Conservation (phyloP, 1,284 basidiomycete genomes). For the Laetiporus sulphureus region DNA sequence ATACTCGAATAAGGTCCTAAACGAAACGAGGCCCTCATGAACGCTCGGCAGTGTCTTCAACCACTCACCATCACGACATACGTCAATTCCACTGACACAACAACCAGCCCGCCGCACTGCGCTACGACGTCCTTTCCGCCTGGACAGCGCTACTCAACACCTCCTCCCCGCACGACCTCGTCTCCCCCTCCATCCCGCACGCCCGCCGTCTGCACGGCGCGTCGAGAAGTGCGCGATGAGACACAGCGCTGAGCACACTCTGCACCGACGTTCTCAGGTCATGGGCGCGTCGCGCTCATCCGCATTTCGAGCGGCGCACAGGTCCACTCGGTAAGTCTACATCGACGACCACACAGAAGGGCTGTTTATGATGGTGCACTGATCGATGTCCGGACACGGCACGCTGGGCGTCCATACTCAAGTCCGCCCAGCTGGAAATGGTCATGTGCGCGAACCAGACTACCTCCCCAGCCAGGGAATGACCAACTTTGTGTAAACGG, state of each 20-base stretch:
- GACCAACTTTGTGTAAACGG: slow-evolving; percentile 28
- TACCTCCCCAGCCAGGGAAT: slow-evolving; percentile 20
- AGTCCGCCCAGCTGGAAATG: slow-evolving; percentile 24
- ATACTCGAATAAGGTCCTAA: slow-evolving; percentile 25
- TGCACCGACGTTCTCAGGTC: slow-evolving; percentile 24
- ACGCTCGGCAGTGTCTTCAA: slow-evolving; percentile 26
- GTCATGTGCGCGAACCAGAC: slow-evolving; percentile 28
- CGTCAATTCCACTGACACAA: no score
- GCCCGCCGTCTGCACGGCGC: slow-evolving; percentile 15
- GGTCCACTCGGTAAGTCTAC: slow-evolving; percentile 23
- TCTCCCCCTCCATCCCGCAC: slow-evolving; percentile 6
- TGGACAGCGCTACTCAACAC: slow-evolving; percentile 20
- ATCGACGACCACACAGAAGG: not conserved
- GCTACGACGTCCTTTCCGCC: slow-evolving; percentile 18
- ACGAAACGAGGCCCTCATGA: slow-evolving; percentile 25
- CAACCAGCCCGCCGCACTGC: slow-evolving; percentile 19
- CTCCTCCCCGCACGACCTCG: slow-evolving; percentile 11
- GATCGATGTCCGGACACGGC: slow-evolving; percentile 22
- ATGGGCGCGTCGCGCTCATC: slow-evolving; percentile 26
- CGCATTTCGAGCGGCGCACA: slow-evolving; percentile 25
- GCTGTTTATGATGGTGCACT: not conserved
- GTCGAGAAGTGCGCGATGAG: slow-evolving; percentile 21
- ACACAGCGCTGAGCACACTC: slow-evolving; percentile 21
- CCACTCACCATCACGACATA: no score
- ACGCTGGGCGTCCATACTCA: slow-evolving; percentile 26